These are phyloP conservation scores for Knufia petricola DNA, from an alignment of 2,329 filamentous ascomycete species.

Conservation along the genomic window DNA sequence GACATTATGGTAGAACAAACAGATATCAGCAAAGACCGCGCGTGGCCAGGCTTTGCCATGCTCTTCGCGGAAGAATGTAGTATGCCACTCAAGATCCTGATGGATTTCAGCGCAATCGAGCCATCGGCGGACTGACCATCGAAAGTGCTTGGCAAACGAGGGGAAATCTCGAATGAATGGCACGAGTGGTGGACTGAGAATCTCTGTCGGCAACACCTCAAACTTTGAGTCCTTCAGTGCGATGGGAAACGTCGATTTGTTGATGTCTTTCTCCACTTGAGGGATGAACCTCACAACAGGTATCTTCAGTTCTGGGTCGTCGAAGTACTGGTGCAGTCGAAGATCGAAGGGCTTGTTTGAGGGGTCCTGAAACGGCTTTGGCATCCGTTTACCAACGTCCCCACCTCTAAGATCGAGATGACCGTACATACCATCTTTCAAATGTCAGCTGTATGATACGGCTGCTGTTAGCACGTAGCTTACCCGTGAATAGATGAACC, in stretches of 20 bases:
- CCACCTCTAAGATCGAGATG: conserved; percentile 2
- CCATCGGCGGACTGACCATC: neutral
- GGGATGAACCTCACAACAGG: conserved; percentile 2
- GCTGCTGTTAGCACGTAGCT: neutral
- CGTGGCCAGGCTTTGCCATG: conserved; percentile 8
- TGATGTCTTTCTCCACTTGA: neutral
- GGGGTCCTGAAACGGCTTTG: neutral
- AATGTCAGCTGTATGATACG: neutral
- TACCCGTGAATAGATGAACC: conserved; percentile 2
- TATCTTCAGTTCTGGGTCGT: conserved; percentile 5
- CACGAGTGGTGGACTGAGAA: conserved; percentile 8
- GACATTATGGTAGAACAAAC: conserved; percentile 5
- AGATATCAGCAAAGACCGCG: conserved; percentile 2
- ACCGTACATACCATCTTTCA: conserved; percentile 5
- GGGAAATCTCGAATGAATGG: conserved; percentile 1
- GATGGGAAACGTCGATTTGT: conserved; percentile 7
- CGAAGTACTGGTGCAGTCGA: conserved; percentile 6
- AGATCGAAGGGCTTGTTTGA: neutral
- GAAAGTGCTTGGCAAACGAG: neutral
- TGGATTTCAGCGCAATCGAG: conserved; percentile 4
- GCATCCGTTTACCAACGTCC: neutral
- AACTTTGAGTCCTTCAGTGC: neutral
- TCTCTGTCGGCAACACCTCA: conserved; percentile 1
- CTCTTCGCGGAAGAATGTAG: conserved; percentile 7
- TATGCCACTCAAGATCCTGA: conserved; percentile 3